Evolutionary conservation across 1,284 basidiomycete genomes (phyloP), one percentile per base, ranked within the genome.

Genomic region (Apiotrichum brassicae): DNA sequence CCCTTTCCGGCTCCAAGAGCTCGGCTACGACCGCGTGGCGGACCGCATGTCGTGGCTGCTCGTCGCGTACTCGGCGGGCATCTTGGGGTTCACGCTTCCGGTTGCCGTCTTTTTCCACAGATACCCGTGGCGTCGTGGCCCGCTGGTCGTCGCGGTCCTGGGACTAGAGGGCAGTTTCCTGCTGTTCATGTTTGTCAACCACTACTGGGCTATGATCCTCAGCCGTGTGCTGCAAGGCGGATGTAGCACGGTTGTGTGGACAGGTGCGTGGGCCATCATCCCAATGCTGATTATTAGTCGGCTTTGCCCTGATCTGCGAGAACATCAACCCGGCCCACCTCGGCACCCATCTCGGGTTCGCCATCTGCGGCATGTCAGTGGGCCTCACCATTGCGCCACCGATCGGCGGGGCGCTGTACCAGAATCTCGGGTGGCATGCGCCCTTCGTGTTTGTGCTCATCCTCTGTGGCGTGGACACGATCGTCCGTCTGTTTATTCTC

Each of bases 161-260:
- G 50, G 61, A 9, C 53, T 69, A 13, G 56, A 62, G 44, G 59
- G 34, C 9, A 51, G 53, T 78, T 82, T 16, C 79, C 82, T 87
- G 20, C 76, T 88, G 73, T 78, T 89, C 43, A 88, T 88, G 85
- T 80, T 86, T 53, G 83, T 84, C 0, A 81, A 79, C 3, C 78
- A 75, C 19, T 89, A 82, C 61, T 76, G 81, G 70, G 72, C 84
- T 13, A 86, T 89, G 84, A 80, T 79, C 13, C 35, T 87, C 25
- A 82, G 85, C 16, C 80, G 87, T 19, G 70, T 83, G 16, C 50
- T 86, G 8, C 86, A 88, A 69, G 86, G 87, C 1, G 72, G 84
- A 16, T 81, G 82, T 30, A 84, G 82, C 2, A 82, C 84, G 1
- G 78, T 86, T 58, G 78, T 89, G 8, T 88, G 86, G 86, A 79